Conservation (phyloP, 371 early-diverging fungal genomes). For the Mucor lusitanicus region DNA sequence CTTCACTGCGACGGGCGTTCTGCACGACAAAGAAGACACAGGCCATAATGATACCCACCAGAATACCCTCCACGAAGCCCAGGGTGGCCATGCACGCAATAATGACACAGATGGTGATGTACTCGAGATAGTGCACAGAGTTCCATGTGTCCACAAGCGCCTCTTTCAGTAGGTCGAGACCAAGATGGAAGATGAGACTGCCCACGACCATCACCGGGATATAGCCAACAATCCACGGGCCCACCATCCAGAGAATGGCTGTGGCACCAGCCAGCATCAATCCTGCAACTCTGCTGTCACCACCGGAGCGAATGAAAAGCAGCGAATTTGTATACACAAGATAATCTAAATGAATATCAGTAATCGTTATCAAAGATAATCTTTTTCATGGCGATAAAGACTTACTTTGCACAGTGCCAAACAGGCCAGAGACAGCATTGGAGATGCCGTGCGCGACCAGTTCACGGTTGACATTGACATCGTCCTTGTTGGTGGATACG, state of each 20-base stretch:
- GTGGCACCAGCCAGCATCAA: conserved; percentile 83
- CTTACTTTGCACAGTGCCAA: conserved; percentile 82
- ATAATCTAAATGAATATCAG: conserved; percentile 62
- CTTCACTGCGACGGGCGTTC: conserved; percentile 72
- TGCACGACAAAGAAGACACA: conserved; percentile 93
- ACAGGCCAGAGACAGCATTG: conserved; percentile 79
- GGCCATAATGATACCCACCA: conserved; percentile 90
- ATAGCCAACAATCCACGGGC: conserved; percentile 85
- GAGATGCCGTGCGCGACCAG: conserved; percentile 93
- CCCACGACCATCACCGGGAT: conserved; percentile 95
- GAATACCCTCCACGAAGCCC: conserved; percentile 95
- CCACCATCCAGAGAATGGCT: conserved; percentile 76
- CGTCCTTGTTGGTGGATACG: conserved; percentile 83
- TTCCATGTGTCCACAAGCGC: conserved; percentile 84
- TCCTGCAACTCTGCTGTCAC: conserved; percentile 85
- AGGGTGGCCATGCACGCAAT: conserved; percentile 82
- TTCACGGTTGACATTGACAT: conserved; percentile 90
- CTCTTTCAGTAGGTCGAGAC: conserved; percentile 90
- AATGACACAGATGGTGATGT: conserved; percentile 84
- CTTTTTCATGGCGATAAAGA: not conserved
- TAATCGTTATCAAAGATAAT: not conserved
- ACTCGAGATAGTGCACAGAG: conserved; percentile 86
- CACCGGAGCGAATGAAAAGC: conserved; percentile 91
- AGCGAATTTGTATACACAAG: conserved; percentile 90
- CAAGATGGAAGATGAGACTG: conserved; percentile 92